Evolutionary conservation across 495 filamentous ascomycete genomes (phyloP), one percentile per base, ranked within the genome.

Genomic region (Penicillium manginii): DNA sequence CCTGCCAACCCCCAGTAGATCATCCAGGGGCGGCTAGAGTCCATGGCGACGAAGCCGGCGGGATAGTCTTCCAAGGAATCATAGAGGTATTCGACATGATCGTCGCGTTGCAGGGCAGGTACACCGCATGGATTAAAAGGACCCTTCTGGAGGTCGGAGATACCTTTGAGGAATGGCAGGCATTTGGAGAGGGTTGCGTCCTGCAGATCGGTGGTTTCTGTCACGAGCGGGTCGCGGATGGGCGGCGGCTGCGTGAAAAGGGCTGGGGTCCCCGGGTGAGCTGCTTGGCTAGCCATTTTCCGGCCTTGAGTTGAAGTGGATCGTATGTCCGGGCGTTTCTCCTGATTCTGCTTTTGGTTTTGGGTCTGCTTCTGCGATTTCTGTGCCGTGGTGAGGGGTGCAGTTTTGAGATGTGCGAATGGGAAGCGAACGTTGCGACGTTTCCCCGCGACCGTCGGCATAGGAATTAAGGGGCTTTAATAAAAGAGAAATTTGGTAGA

Each of bases 1-100:
- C 83, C 91, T 10, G 84, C 83, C 31, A 98, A 74, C 42, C 83
- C 87, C 94, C 94, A 98, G 74, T 98, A 98, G 60, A 94, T 74
- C 64, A 96, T 82, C 94, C 94, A 98, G 2, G 94, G 91, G 47
- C 94, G 80, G 63, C 86, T 89, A 15, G 94, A 87, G 77, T 98
- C 94, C 50, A 89, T 80, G 1, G 75, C 75, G 19, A 88, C 84
- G 67, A 88, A 94, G 11, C 73, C 71, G 2, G 79, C 69, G 0
- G 92, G 90, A 55, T 94, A 85, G 17, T 77, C 71, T 39, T 80
- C 80, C 17, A 98, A 76, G 23, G 81, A 77, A 40, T 83, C 77
- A 50, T 86, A 87, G 21, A 97, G 79, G 68, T 93, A 98, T n/a
- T 58, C 72, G 59, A 89, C 78, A 77, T 98, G 94, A 37, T 80